Evolutionary conservation across 371 early-diverging fungal genomes (phyloP), one percentile per base, ranked within the genome.

Genomic region (Mortierella sp.): DNA sequence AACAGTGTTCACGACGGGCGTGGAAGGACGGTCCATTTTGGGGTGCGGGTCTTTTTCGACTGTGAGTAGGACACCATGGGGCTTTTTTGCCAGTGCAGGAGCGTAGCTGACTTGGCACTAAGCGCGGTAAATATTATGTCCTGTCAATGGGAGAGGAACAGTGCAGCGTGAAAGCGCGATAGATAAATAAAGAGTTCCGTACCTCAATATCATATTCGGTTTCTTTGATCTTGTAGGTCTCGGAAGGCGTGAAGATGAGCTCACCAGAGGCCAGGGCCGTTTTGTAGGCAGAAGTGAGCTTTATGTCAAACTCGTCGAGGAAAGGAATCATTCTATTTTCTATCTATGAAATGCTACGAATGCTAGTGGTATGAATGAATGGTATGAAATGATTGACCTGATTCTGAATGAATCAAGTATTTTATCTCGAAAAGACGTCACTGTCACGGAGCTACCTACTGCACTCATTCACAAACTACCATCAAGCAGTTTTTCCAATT

Each of bases 101-200:
- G 83, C 88, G 60, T 79, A 72, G n/a, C 79, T 80, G 52, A 87
- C 72, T 43, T 84, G 79, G 53, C 81, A 82, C 81, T 84, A 31
- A n/a, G n/a, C n/a, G n/a, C n/a, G n/a, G n/a, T n/a, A n/a, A n/a
- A n/a, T n/a, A n/a, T n/a, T n/a, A n/a, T n/a, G n/a, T n/a, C n/a
- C n/a, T n/a, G n/a, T n/a, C n/a, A n/a, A n/a, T n/a, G n/a, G n/a
- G n/a, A n/a, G n/a, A n/a, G n/a, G n/a, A n/a, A n/a, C n/a, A n/a
- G n/a, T n/a, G n/a, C n/a, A n/a, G n/a, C n/a, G n/a, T n/a, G n/a
- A n/a, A n/a, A n/a, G n/a, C n/a, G n/a, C n/a, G n/a, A n/a, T n/a
- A n/a, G n/a, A n/a, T n/a, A n/a, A n/a, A n/a, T n/a, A n/a, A n/a
- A n/a, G n/a, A 31, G 48, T 4, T 17, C 1, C 19, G 21, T 50